phyloP scores from a whole-genome alignment of 495 filamentous ascomycete species.

The Tetracladium marchalianum region DNA sequence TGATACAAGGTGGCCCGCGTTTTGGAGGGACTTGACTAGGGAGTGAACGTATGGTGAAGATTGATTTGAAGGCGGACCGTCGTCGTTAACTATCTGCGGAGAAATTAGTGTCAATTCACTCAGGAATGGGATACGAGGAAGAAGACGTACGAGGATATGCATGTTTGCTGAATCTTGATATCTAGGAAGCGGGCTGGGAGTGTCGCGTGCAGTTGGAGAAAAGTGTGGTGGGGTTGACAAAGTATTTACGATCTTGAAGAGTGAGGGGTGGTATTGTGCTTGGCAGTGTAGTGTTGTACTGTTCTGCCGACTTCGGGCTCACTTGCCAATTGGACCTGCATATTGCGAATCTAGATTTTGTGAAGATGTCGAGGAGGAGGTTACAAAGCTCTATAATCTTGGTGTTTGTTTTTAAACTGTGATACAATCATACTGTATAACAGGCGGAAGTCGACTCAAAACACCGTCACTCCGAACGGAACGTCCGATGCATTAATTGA shows the following conservation, averaged over 20 bases:
- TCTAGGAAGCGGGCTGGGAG: background rate
- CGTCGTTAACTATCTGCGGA: conserved; percentile 73
- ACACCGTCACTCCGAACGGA: too few species aligned
- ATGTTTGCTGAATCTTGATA: conserved; percentile 10
- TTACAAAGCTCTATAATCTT: too few species aligned
- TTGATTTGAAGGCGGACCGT: conserved; percentile 84
- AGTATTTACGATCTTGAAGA: background rate
- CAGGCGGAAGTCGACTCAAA: too few species aligned
- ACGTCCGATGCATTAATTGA: too few species aligned
- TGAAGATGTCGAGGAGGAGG: too few species aligned
- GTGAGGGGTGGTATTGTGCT: background rate
- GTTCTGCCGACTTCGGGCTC: too few species aligned
- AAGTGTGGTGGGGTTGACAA: background rate
- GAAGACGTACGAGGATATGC: conserved; percentile 29
- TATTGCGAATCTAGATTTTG: too few species aligned
- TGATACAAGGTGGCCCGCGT: conserved; percentile 70
- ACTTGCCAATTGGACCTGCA: too few species aligned
- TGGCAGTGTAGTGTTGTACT: background rate
- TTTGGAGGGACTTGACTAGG: conserved; percentile 67
- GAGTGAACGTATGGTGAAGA: conserved; percentile 91
- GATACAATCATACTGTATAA: too few species aligned
- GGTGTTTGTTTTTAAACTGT: too few species aligned
- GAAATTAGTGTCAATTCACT: conserved; percentile 49
- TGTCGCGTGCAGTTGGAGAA: background rate
- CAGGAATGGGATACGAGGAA: conserved; percentile 19